Evolutionary conservation across 106 monocot species (phyloP).

Genomic region (Narthecium ossifragum): DNA sequence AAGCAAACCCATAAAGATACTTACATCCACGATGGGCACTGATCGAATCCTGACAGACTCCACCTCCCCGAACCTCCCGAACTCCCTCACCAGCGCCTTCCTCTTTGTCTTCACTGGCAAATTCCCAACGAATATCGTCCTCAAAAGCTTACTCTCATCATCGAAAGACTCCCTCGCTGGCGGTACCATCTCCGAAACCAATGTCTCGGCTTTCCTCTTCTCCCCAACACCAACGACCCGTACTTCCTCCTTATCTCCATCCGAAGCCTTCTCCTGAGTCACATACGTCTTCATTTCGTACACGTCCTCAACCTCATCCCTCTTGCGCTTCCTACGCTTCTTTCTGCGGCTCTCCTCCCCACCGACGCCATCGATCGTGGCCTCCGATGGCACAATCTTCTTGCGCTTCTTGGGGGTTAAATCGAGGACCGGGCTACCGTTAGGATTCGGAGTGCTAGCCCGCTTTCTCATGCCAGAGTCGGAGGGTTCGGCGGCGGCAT

Average conservation of each 20-base stretch:
- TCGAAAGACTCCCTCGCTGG: slow-evolving; percentile 44
- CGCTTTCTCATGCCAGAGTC: too few relatives aligned
- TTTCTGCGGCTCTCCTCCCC: slow-evolving; percentile 7
- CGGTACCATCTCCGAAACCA: slow-evolving; percentile 8
- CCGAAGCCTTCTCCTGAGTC: slow-evolving; percentile 5
- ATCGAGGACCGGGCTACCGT: too few relatives aligned
- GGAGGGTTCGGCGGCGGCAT: too few relatives aligned
- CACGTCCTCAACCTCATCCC: slow-evolving; percentile 50
- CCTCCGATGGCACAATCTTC: slow-evolving; percentile 8
- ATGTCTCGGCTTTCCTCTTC: slow-evolving; percentile 77
- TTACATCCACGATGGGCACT: slow-evolving; percentile 71
- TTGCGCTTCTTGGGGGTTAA: slow-evolving; percentile 43
- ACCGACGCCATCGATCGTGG: not conserved
- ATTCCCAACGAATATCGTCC: slow-evolving; percentile 92
- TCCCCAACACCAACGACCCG: slow-evolving; percentile 30
- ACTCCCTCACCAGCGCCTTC: slow-evolving; percentile 78
- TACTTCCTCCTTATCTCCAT: slow-evolving; percentile 5
- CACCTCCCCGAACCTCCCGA: slow-evolving; percentile 66
- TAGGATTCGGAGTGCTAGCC: too few relatives aligned
- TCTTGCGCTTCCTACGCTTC: slow-evolving; percentile 65
- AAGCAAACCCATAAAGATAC: slow-evolving; percentile 3
- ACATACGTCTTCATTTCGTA: slow-evolving; percentile 39
- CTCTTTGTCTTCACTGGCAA: slow-evolving; percentile 68
- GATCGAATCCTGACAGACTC: slow-evolving; percentile 88
- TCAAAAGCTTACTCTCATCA: slow-evolving; percentile 82